Percentiles rank a stretch among this genome's conserved stretches.
phyloP scores from a whole-genome alignment of 2,329 filamentous ascomycete species.

The Colletotrichum sojae region DNA sequence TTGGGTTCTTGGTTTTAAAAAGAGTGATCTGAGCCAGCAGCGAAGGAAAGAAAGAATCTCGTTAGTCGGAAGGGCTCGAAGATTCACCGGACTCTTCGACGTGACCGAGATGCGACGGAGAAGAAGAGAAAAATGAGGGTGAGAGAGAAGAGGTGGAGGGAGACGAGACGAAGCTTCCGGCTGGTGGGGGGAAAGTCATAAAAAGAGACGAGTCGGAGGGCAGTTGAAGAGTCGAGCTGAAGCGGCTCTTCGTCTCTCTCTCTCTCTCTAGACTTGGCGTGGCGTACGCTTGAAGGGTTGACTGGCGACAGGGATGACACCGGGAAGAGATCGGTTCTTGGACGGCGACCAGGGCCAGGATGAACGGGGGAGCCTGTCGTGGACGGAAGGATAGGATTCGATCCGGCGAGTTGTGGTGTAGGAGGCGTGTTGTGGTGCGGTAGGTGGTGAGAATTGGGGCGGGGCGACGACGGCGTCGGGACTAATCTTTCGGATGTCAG shows the following conservation, averaged over 20 bases:
- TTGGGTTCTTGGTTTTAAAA: slow-evolving; percentile 44
- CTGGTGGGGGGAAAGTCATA: slow-evolving; percentile 56
- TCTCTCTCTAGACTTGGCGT: slow-evolving; percentile 29
- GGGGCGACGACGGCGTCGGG: slow-evolving; percentile 22
- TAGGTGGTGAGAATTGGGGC: slow-evolving; percentile 21
- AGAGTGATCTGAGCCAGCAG: slow-evolving; percentile 74
- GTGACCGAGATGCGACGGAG: slow-evolving; percentile 55
- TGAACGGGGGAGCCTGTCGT: slow-evolving; percentile 19
- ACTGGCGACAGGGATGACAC: slow-evolving; percentile 38
- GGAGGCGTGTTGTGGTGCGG: slow-evolving; percentile 26
- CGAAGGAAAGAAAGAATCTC: slow-evolving; percentile 57
- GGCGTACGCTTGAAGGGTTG: slow-evolving; percentile 16
- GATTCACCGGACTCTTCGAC: slow-evolving; percentile 59
- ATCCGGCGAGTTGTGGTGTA: slow-evolving; percentile 29
- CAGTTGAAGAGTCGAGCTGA: slow-evolving; percentile 8
- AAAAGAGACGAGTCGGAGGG: slow-evolving; percentile 48
- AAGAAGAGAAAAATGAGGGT: slow-evolving; percentile 51
- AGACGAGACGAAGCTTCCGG: slow-evolving; percentile 42
- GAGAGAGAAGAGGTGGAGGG: slow-evolving; percentile 44
- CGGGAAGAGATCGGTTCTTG: slow-evolving; percentile 34
- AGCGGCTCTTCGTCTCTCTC: slow-evolving; percentile 6
- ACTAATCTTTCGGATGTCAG: slow-evolving; percentile 52
- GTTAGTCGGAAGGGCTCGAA: slow-evolving; percentile 52
- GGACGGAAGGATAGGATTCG: slow-evolving; percentile 34
- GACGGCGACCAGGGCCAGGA: slow-evolving; percentile 13